A percentile compares a stretch with the other conserved stretches of the same genome.
These are phyloP conservation scores for Spergularia marina DNA, from an alignment of 148 eudicot species.

Conservation along the genomic window DNA sequence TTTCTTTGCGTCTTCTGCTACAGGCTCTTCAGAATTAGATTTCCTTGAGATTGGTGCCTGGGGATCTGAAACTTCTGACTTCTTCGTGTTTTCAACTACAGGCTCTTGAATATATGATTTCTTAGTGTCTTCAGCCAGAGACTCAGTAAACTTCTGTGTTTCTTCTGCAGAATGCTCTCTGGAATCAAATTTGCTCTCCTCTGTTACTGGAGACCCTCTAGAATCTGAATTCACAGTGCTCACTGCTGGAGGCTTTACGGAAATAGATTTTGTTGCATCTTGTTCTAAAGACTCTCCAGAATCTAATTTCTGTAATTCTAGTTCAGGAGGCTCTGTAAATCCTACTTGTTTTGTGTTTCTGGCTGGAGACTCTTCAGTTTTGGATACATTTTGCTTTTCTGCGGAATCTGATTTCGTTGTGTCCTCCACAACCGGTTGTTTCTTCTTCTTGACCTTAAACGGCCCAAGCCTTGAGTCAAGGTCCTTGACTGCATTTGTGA, in stretches of 20 bases:
- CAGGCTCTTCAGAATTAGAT: neutral
- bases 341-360: neutral
- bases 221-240: neutral
- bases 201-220: neutral
- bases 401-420: conserved; percentile 10
- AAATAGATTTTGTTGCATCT: conserved; percentile 5
- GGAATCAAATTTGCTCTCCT: no score
- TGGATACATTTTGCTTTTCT: neutral
- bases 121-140: neutral
- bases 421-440: neutral
- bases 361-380: neutral
- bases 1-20: neutral
- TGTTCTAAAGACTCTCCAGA: neutral
- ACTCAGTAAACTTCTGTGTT: neutral
- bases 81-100: neutral
- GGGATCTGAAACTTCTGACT: neutral
- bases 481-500: conserved; percentile 51
- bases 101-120: neutral
- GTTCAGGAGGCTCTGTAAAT: conserved; percentile 1
- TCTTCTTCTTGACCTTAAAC: conserved; percentile 30
- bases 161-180: neutral
- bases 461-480: conserved; percentile 68
- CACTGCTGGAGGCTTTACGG: neutral
- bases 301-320: conserved; percentile 3
- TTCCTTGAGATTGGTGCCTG: neutral